Percentiles rank a stretch among this genome's conserved stretches.
Conservation (phyloP, 2,329 filamentous ascomycete species). For the Alternaria sp. region DNA sequence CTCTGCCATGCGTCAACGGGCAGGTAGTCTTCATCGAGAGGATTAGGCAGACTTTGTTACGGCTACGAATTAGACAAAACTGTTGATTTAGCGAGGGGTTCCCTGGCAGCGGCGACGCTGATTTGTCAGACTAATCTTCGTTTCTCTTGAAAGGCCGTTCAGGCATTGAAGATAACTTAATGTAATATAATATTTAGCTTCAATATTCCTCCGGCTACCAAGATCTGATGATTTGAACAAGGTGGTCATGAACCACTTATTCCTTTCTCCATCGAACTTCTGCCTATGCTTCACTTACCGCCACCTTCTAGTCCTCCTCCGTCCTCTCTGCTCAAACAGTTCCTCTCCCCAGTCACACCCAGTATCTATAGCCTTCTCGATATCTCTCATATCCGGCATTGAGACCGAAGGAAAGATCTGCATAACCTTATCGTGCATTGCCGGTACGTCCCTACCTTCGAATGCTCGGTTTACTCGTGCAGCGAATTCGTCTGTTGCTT, state of each 20-base stretch:
- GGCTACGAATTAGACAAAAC: background rate
- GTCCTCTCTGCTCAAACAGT: background rate
- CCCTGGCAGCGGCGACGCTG: background rate
- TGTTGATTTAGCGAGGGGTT: background rate
- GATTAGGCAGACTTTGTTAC: background rate
- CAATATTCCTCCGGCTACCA: background rate
- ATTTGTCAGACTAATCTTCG: background rate
- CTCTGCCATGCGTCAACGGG: constrained; percentile 25
- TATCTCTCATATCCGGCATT: constrained; percentile 8
- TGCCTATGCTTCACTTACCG: background rate
- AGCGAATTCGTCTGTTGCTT: background rate
- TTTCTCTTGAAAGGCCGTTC: background rate
- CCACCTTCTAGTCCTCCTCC: background rate
- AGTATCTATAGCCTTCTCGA: background rate
- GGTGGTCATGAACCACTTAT: background rate
- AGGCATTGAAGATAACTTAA: background rate
- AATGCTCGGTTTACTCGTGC: constrained; percentile 14
- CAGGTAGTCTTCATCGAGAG: constrained; percentile 23
- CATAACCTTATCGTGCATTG: background rate
- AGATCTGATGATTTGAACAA: background rate
- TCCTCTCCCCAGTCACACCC: constrained; percentile 1
- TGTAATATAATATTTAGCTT: background rate
- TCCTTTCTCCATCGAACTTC: background rate
- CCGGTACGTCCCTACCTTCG: constrained; percentile 18
- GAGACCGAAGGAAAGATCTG: background rate